A percentile compares a stretch with the other conserved stretches of the same genome.
phyloP scores from a whole-genome alignment of 805 yeast genomes.

The Pichia occidentalis region DNA sequence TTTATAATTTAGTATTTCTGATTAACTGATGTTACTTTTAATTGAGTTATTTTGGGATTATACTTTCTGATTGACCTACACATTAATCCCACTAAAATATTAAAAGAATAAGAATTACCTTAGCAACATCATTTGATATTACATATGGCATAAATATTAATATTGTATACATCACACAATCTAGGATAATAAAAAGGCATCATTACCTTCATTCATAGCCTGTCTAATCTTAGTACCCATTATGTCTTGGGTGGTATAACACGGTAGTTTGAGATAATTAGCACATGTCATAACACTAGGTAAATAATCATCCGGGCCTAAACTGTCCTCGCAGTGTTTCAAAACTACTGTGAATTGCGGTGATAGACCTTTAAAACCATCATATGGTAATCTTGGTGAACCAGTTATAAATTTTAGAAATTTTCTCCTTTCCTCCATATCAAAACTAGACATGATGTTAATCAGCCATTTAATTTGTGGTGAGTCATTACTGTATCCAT shows the following conservation, averaged over 20 bases:
- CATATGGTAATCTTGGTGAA: slow-evolving; percentile 86
- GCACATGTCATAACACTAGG: slow-evolving; percentile 99
- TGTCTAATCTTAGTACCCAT: slow-evolving; percentile 53
- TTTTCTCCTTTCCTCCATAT: slow-evolving; percentile 49
- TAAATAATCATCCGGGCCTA: slow-evolving; percentile 66
- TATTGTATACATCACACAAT: too few species aligned
- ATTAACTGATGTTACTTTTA: too few species aligned
- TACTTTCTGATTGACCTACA: too few species aligned
- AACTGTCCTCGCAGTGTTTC: slow-evolving; percentile 68
- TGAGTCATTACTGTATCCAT: slow-evolving; percentile 77
- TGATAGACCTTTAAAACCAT: slow-evolving; percentile 77
- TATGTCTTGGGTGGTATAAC: slow-evolving; percentile 58
- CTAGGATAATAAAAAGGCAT: slow-evolving; percentile 74
- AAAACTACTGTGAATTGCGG: slow-evolving; percentile 87
- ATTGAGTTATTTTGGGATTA: too few species aligned
- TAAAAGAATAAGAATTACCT: too few species aligned
- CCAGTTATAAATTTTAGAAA: slow-evolving; percentile 90
- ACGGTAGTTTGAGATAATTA: slow-evolving; percentile 83
- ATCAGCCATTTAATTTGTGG: slow-evolving; percentile 53
- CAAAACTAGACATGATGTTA: slow-evolving; percentile 53
- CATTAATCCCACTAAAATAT: too few species aligned
- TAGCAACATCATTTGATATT: too few species aligned
- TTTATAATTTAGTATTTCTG: neutral
- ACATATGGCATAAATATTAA: too few species aligned
- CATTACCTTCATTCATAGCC: slow-evolving; percentile 85